Conservation (phyloP, 2,329 filamentous ascomycete species). For the Apiospora malaysiana region DNA sequence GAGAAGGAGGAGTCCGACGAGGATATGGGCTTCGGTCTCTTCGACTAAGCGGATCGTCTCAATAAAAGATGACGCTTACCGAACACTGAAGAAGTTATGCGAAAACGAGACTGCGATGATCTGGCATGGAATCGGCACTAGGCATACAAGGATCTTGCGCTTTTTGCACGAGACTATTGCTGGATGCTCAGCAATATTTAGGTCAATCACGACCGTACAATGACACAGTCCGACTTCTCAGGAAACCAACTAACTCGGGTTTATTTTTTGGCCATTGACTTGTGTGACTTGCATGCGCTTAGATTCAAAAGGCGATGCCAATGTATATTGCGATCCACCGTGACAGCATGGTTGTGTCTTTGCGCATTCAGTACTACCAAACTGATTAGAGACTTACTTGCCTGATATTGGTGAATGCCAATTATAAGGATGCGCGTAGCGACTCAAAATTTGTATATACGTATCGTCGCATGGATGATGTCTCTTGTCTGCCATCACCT, state of each 20-base stretch:
- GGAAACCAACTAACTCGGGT: not conserved
- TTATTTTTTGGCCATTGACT: not conserved
- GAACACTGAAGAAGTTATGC: conserved; percentile 35
- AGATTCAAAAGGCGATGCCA: too few relatives aligned
- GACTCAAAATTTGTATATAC: too few relatives aligned
- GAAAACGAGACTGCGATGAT: conserved; percentile 36
- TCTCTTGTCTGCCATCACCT: too few relatives aligned
- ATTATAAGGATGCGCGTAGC: too few relatives aligned
- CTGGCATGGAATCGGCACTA: conserved; percentile 38
- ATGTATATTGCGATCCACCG: too few relatives aligned
- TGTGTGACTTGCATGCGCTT: not conserved
- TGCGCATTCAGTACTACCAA: too few relatives aligned
- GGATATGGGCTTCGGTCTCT: conserved; percentile 79
- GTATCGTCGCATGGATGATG: too few relatives aligned
- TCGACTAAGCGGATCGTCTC: conserved; percentile 64
- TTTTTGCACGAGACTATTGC: conserved; percentile 28
- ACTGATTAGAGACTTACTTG: too few relatives aligned
- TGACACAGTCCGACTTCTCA: conserved; percentile 23
- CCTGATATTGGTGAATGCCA: too few relatives aligned
- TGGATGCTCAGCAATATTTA: conserved; percentile 20
- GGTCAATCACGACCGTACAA: conserved; percentile 15
- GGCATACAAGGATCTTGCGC: conserved; percentile 34
- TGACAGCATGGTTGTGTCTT: too few relatives aligned
- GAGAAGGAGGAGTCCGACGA: conserved; percentile 75
- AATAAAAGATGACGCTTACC: conserved; percentile 25